Base-by-base conservation (phyloP, 192 early-diverging fungal genomes). In the Podila minutissima region DNA sequence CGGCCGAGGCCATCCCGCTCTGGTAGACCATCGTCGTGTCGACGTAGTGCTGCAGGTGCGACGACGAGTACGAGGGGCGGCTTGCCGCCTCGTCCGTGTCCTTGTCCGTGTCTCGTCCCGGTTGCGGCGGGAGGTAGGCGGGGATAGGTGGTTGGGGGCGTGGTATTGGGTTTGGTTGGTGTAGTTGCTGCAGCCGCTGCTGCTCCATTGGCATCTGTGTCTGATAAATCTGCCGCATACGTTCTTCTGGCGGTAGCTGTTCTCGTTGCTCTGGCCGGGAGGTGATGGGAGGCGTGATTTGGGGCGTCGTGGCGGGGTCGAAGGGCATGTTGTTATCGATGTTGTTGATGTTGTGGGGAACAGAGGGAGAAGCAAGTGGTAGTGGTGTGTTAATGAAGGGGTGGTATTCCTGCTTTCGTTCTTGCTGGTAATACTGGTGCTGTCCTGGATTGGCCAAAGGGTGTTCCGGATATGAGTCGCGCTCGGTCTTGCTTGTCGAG, bases 21-120 rank as follows among this genome's bases (percentile, higher is more conserved):
- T 33, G 31, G 3, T 17, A 13, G 10, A 32, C 59, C 28, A 28
- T 61, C 59, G 59, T 33, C 59, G 55, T 67, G 31, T 77, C 58
- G 33, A 77, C 35, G 35, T 70, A 76, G n/a, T 66, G 24, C 24
- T 76, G 74, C 19, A 76, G 50, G n/a, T 77, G 67, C 10, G 74
- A 49, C 0, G 74, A 76, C 2, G 74, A 76, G 35, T 71, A 76
- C 5, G 75, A 78, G 4, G 75, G 75, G 9, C 51, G 75, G 22
- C n/a, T 20, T 3, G 53, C 11, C 22, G 28, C 38, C 7, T 69
- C 66, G 3, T 57, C 50, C 11, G 55, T 2, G 11, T 66, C 57
- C n/a, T 74, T 53, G 59, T 32, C 3, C 20, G 50, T 50, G 59
- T 48, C 59, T 11, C 26, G 7, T 11, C 10, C 35, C 6, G 4